These are phyloP conservation scores for Boletus rubropictus DNA, from an alignment of 768 basidiomycete genomes.

Conservation along the genomic window DNA sequence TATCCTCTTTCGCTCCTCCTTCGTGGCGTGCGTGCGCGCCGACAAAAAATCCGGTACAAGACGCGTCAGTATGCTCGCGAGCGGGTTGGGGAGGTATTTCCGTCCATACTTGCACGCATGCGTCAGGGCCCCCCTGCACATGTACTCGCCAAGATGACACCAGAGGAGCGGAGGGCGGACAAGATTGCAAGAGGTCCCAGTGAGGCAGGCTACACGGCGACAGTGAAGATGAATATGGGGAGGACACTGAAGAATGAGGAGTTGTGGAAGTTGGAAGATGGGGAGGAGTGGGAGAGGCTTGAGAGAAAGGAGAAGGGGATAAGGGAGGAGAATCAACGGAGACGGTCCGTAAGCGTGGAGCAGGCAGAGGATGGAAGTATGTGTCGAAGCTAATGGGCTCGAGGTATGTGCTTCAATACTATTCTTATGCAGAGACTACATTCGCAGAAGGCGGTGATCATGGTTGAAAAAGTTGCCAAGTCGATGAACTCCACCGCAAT, in stretches of 20 bases:
- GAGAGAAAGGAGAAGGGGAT: conserved; percentile 26
- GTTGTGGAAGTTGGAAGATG: conserved; percentile 33
- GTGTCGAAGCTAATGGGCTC: not conserved
- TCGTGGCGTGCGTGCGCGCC: conserved; percentile 49
- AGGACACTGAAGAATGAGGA: conserved; percentile 38
- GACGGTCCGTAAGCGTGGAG: not conserved
- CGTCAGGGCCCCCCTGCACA: conserved; percentile 61
- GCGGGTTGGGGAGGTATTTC: conserved; percentile 54
- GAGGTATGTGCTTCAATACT: conserved; percentile 2
- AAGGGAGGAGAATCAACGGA: conserved; percentile 27
- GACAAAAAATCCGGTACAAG: conserved; percentile 58
- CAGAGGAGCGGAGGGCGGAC: conserved; percentile 43
- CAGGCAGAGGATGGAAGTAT: too few relatives aligned
- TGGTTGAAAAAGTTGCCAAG: too few relatives aligned
- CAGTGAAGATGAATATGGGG: conserved; percentile 53
- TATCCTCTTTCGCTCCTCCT: conserved; percentile 46
- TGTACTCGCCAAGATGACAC: conserved; percentile 47
- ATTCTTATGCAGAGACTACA: not conserved
- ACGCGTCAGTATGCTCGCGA: conserved; percentile 58
- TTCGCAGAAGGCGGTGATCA: too few relatives aligned
- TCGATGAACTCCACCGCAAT: not conserved
- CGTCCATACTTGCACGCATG: conserved; percentile 41
- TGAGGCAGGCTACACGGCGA: conserved; percentile 68
- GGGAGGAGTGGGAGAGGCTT: conserved; percentile 24
- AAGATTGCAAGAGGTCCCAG: conserved; percentile 45